phyloP scores from a whole-genome alignment of 805 yeast species.

The Schizosaccharomyces japonicus region DNA sequence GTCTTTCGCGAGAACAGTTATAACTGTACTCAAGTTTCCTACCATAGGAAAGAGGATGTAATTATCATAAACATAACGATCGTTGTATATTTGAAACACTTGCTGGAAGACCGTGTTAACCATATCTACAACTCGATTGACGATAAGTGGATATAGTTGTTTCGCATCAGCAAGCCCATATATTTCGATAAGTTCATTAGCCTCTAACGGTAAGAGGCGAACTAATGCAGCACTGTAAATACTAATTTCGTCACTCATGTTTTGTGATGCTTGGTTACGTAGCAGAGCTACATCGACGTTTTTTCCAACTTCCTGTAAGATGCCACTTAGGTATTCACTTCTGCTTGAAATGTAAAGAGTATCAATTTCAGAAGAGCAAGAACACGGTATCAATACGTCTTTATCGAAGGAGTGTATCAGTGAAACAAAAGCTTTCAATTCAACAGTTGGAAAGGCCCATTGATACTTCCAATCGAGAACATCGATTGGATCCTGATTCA shows the following conservation, averaged over 20 bases:
- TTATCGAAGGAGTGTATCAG: neutral
- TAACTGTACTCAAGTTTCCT: neutral
- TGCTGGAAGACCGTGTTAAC: neutral
- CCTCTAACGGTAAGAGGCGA: neutral
- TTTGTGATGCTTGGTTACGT: neutral
- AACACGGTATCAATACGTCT: neutral
- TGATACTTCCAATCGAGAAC: neutral
- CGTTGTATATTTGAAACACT: neutral
- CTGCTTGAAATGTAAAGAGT: neutral
- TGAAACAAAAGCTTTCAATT: neutral
- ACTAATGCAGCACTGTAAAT: neutral
- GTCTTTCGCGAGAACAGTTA: neutral
- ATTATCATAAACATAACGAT: neutral
- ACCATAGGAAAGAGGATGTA: neutral
- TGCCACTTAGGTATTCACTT: neutral
- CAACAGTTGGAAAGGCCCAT: neutral
- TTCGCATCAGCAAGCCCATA: neutral
- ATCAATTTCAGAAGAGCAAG: neutral
- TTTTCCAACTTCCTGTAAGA: neutral
- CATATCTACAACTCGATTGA: neutral
- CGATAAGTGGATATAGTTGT: neutral
- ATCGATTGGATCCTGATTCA: neutral
- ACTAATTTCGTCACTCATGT: neutral
- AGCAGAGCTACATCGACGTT: neutral
- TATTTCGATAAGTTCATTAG: neutral